Percentiles rank a stretch among this genome's conserved stretches.
Conservation (phyloP, 768 basidiomycete species). For the Calocybe indica region DNA sequence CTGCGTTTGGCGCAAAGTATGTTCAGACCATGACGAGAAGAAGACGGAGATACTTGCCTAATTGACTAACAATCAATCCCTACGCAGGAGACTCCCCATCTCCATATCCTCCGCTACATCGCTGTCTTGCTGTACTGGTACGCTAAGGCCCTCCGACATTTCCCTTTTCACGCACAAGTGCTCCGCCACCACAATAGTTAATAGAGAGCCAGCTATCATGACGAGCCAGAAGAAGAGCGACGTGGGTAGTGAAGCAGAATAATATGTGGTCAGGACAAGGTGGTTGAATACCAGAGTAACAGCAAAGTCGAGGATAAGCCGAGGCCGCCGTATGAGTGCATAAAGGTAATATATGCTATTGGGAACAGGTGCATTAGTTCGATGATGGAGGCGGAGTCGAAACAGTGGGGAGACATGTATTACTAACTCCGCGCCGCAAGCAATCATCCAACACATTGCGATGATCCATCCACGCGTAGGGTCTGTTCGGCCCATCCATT, state of each 20-base stretch:
- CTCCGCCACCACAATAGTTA: constrained; percentile 79
- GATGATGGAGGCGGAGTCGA: too few species aligned
- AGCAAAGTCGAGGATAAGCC: constrained; percentile 92
- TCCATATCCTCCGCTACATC: constrained; percentile 60
- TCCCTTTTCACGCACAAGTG: constrained; percentile 88
- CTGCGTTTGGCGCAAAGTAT: constrained; percentile 3
- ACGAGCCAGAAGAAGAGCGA: constrained; percentile 92
- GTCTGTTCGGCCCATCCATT: constrained; percentile 70
- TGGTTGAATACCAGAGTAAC: constrained; percentile 90
- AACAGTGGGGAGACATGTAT: neutral
- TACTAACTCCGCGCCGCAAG: constrained; percentile 82
- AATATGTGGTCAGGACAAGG: constrained; percentile 90
- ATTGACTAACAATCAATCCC: constrained; percentile 23
- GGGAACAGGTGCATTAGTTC: neutral
- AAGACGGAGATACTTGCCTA: constrained; percentile 1
- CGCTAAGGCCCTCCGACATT: constrained; percentile 77
- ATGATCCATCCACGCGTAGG: constrained; percentile 87
- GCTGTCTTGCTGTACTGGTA: constrained; percentile 45
- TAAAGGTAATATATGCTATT: constrained; percentile 74
- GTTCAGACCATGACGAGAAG: neutral
- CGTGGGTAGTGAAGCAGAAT: constrained; percentile 75
- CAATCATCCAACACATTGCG: constrained; percentile 78
- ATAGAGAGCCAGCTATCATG: constrained; percentile 60
- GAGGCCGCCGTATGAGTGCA: constrained; percentile 82
- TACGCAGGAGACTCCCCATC: constrained; percentile 38